Base-by-base conservation (phyloP, 352 stramenopile genomes). In the Globisporangium solare region DNA sequence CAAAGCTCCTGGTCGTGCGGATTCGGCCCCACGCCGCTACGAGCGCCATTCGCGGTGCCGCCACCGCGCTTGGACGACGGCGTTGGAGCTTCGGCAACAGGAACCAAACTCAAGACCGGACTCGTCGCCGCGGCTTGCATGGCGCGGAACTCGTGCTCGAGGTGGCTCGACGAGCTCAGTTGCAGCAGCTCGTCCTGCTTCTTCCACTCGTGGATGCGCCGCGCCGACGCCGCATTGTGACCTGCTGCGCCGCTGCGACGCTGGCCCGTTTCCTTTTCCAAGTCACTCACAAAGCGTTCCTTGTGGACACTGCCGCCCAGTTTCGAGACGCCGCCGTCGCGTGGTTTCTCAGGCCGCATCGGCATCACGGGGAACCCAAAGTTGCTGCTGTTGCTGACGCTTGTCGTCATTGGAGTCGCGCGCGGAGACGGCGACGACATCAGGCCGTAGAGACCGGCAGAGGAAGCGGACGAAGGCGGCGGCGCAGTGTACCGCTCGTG, bases 201-300 rank as follows among this genome's bases (percentile, higher is more conserved):
- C 39, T 68, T 74, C 64, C 64, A 75, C 21, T 76, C 66, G 39
- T 75, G 71, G n/a, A 67, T 56, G 4, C 68, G 75, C 1, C 68
- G 66, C 43, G 39, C 50, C 42, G 27, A 35, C 27, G 7, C 10
- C 27, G 27, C 5, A 35, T 35, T 35, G 27, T 35, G 57, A n/a
- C n/a, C n/a, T 39, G 27, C 42, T 50, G 39, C 61, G 70, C 10
- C 58, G 6, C 67, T 76, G 11, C 73, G 76, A 0, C 76, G 78
- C 59, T 90, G 83, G 8, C 79, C 79, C 0, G 83, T 88, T 56
- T 88, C 83, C 51, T 62, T 62, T 39, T 88, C 76, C 13, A 90
- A 54, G 31, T 90, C 80, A 52, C 76, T 92, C 54, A 92, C 71
- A 46, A 88, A 89, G 2, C 74, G 69, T 35, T 92, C 83, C 48